Percentiles rank a stretch among this genome's conserved stretches.
Conservation (phyloP, 2,329 filamentous ascomycete genomes). For the Fusarium sacchari region DNA sequence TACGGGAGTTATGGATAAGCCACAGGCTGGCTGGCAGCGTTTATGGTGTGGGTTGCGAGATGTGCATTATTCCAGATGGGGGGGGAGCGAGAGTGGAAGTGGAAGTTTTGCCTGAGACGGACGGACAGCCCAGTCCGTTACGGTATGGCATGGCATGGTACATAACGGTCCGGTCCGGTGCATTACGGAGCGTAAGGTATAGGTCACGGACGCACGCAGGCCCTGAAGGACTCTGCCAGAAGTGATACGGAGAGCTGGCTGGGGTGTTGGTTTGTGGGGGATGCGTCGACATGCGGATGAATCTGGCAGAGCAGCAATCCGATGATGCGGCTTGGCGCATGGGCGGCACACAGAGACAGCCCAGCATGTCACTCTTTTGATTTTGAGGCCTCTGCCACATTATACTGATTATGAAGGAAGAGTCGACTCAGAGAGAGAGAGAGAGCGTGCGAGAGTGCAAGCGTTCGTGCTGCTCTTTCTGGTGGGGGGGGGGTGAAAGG, state of each 20-base stretch:
- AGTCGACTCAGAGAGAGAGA: not conserved
- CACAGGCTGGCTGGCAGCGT: not conserved
- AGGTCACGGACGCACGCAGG: not conserved
- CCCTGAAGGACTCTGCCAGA: not conserved
- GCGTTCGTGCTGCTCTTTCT: not conserved
- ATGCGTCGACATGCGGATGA: not conserved
- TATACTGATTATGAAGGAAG: not conserved
- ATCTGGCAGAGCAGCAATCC: constrained; percentile 7
- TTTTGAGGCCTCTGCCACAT: constrained; percentile 14
- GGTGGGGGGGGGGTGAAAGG: not conserved
- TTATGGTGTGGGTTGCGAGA: constrained; percentile 21
- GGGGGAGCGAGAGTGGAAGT: not conserved
- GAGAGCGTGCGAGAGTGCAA: too few relatives aligned
- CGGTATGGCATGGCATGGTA: not conserved
- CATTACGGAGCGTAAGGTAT: not conserved
- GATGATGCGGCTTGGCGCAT: constrained; percentile 37
- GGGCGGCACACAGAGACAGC: constrained; percentile 15
- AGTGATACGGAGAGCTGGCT: not conserved
- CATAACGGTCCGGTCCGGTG: not conserved
- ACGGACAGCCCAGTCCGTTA: not conserved
- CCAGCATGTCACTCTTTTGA: not conserved
- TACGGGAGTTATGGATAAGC: not conserved
- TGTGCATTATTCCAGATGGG: constrained; percentile 16
- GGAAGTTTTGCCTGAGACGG: not conserved
- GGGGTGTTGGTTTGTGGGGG: constrained; percentile 5